Evolutionary conservation across 2,329 filamentous ascomycete genomes (phyloP), one percentile per base, ranked within the genome.

Genomic region (Bimuria novae-zelandiae): DNA sequence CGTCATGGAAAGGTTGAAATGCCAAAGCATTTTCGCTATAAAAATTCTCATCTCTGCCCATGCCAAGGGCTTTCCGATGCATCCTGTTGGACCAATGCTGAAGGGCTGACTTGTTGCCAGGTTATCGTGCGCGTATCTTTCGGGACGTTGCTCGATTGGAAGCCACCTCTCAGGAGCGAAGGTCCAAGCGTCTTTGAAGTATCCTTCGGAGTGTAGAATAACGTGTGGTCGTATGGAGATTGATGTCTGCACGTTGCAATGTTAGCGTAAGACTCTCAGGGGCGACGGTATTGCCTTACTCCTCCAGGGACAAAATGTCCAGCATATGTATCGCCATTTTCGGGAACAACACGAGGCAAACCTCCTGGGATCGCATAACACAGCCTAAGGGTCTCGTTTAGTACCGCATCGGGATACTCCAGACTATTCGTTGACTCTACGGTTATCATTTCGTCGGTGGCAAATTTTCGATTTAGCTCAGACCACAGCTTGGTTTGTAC

Each of bases 21-120:
- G 33, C 41, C 46, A 54, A 3, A 56, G 2, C 21, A 54, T 16
- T 22, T 49, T 54, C 4, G 54, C 47, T 5, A 56, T 7, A 6
- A 59, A 6, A 6, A 59, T 16, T 32, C 51, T 41, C 48, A 59
- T 54, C 32, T 57, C 48, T 17, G 54, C 51, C 54, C 49, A 60
- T 2, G 57, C 57, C 7, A 60, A 25, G 2, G 60, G 55, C 54
- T 62, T 60, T 7, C 63, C 64, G 2, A 67, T 52, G 33, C 63
- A 67, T 21, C 50, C 55, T 16, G 75, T 61, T 0, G 72, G 69
- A 0, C 77, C 77, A 33, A 71, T 67, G 8, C 64, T 71, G 59
- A 79, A 79, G 3, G 75, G 58, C 3, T 76, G 70, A 33, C 44
- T 40, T 7, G 56, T 54, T 7, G 29, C n/a, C 27, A 56, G 35